These are phyloP conservation scores for Collybiopsis luxurians DNA, from an alignment of 768 basidiomycete genomes.

Conservation along the genomic window DNA sequence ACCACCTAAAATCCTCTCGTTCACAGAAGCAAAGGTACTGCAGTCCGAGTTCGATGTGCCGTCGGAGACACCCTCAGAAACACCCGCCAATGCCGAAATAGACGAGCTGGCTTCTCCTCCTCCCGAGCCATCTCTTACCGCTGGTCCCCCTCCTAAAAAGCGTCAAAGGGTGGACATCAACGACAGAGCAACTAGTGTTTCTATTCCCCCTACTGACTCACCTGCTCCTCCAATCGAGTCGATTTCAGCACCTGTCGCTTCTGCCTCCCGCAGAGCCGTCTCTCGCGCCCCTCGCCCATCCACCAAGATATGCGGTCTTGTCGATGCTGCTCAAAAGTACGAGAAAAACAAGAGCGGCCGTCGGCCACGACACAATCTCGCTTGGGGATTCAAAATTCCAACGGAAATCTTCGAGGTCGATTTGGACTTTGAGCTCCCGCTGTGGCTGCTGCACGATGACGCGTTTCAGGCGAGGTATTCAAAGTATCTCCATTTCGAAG, in stretches of 20 bases:
- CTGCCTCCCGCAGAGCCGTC: background rate
- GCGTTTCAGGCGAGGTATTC: background rate
- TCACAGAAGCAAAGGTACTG: too few species aligned
- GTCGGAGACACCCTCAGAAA: background rate
- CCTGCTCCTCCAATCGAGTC: background rate
- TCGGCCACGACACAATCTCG: constrained; percentile 49
- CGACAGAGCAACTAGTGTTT: background rate
- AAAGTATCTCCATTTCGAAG: background rate
- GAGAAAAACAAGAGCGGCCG: constrained; percentile 34
- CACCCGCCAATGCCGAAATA: background rate
- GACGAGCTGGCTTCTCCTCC: constrained; percentile 5
- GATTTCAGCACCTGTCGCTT: constrained; percentile 1
- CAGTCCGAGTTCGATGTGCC: background rate
- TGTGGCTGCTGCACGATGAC: constrained; percentile 36
- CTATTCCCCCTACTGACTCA: background rate
- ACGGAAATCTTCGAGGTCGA: constrained; percentile 38
- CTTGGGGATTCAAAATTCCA: constrained; percentile 63
- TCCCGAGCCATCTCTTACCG: background rate
- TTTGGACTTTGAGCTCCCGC: constrained; percentile 56
- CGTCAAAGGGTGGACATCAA: background rate
- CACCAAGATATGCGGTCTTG: constrained; percentile 14
- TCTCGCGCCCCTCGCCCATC: background rate
- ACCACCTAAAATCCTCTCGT: background rate
- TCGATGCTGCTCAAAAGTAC: background rate
- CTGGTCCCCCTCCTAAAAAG: background rate